Evolutionary conservation across 2,329 filamentous ascomycete genomes (phyloP).

Genomic region (Fusarium nelsonii): DNA sequence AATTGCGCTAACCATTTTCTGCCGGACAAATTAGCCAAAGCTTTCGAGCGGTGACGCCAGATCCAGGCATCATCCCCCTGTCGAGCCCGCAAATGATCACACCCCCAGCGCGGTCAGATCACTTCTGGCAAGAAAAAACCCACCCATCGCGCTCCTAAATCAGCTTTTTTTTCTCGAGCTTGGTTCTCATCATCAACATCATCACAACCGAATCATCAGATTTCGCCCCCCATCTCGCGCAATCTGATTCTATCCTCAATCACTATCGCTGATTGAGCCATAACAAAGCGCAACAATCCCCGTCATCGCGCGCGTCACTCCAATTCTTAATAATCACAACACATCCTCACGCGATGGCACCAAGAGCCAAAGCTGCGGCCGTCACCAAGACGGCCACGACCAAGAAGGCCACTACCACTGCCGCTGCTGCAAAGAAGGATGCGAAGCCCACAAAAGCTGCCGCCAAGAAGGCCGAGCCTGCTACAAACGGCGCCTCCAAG

Average conservation of each 20-base stretch:
- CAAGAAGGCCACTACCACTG: slow-evolving; percentile 42
- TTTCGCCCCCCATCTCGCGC: neutral
- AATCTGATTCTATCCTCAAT: slow-evolving; percentile 1
- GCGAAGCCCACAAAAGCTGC: slow-evolving; percentile 41
- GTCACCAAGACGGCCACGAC: slow-evolving; percentile 46
- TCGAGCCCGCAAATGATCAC: slow-evolving; percentile 36
- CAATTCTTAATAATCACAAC: slow-evolving; percentile 17
- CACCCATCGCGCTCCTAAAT: slow-evolving; percentile 20
- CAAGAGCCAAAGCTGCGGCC: slow-evolving; percentile 48
- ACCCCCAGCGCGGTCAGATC: slow-evolving; percentile 40
- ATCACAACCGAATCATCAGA: slow-evolving; percentile 27
- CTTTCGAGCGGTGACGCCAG: slow-evolving; percentile 32
- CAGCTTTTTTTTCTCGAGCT: slow-evolving; percentile 26
- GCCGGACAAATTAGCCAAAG: slow-evolving; percentile 33
- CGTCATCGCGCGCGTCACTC: slow-evolving; percentile 20
- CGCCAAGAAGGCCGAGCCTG: slow-evolving; percentile 40
- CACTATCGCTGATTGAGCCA: neutral
- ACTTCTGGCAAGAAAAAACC: slow-evolving; percentile 33
- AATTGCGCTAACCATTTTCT: slow-evolving; percentile 22
- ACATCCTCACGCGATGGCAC: slow-evolving; percentile 50
- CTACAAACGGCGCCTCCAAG: slow-evolving; percentile 45
- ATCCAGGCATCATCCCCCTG: slow-evolving; percentile 29
- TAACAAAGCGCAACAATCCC: neutral
- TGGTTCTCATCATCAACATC: slow-evolving; percentile 31
- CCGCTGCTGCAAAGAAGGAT: slow-evolving; percentile 45